A percentile compares a stretch with the other conserved stretches of the same genome.
These are phyloP conservation scores for Cucurbita maxima DNA, from an alignment of 306 rosid genomes.

Conservation along the genomic window DNA sequence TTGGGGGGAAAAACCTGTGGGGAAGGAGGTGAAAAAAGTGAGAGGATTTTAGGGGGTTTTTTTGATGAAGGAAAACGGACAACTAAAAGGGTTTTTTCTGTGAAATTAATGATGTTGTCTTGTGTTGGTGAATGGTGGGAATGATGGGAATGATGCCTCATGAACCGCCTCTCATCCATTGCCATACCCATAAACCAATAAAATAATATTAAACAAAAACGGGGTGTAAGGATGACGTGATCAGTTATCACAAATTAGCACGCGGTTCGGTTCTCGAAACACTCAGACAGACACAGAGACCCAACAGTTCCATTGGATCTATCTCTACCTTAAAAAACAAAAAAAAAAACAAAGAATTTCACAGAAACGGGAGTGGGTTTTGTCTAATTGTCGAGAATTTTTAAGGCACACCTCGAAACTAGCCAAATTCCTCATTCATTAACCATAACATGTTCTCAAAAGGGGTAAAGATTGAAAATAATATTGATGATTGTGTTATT, in stretches of 20 bases:
- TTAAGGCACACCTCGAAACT: conserved; percentile 18
- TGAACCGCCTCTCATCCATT: conserved; percentile 46
- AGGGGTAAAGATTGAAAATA: not conserved
- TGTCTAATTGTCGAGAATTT: conserved; percentile 78
- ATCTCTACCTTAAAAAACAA: conserved; percentile 12
- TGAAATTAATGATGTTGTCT: conserved; percentile 74
- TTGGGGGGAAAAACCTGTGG: not conserved
- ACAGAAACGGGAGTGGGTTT: conserved; percentile 13
- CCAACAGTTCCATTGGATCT: conserved; percentile 33
- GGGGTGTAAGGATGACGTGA: conserved; percentile 44
- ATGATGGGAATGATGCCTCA: conserved; percentile 34
- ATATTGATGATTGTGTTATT: not conserved
- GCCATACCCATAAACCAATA: not conserved
- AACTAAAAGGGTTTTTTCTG: conserved; percentile 34
- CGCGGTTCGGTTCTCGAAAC: conserved; percentile 61
- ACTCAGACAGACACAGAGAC: conserved; percentile 18
- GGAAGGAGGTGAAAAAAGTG: conserved; percentile 18
- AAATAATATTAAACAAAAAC: not conserved
- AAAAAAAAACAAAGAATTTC: conserved; percentile 2
- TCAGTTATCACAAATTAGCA: conserved; percentile 46
- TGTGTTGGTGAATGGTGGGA: conserved; percentile 70
- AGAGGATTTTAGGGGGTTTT: conserved; percentile 25
- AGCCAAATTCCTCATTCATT: not conserved
- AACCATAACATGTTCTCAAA: not conserved
- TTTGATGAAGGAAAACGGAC: conserved; percentile 38